Conservation (phyloP, 768 basidiomycete genomes). For the Mycena sanguinolenta region DNA sequence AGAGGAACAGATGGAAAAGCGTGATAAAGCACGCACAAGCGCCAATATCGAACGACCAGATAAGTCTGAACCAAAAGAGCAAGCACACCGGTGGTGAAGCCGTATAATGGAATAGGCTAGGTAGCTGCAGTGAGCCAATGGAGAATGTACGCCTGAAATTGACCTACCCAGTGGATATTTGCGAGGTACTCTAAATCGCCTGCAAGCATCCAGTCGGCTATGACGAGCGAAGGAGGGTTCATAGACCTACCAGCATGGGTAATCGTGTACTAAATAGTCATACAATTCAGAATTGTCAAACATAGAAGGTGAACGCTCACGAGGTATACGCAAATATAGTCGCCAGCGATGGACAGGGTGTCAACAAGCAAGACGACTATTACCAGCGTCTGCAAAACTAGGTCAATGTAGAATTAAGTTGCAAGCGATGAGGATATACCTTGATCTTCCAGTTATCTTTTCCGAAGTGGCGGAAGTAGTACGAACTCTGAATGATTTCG, state of each 20-base stretch:
- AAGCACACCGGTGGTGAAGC: background rate
- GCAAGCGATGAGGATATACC: background rate
- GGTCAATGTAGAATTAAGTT: background rate
- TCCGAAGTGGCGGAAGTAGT: conserved; percentile 4
- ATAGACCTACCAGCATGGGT: background rate
- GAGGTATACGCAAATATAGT: conserved; percentile 6
- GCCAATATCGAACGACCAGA: conserved; percentile 5
- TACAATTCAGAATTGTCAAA: too few relatives aligned
- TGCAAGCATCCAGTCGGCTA: conserved; percentile 1
- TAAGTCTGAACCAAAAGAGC: background rate
- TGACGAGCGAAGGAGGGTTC: background rate
- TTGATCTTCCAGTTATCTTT: conserved; percentile 6
- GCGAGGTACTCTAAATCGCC: background rate
- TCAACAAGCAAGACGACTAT: conserved; percentile 3
- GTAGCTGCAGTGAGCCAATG: background rate
- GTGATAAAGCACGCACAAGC: conserved; percentile 2
- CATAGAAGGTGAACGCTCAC: background rate
- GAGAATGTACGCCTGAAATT: background rate
- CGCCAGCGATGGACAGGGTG: background rate
- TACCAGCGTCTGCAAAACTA: background rate
- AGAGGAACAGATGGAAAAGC: background rate
- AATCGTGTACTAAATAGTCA: too few relatives aligned
- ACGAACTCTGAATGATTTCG: background rate
- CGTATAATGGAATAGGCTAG: background rate
- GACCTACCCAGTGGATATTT: background rate